Evolutionary conservation across 2,329 filamentous ascomycete species (phyloP), one percentile per base, ranked within the genome.

Genomic region (Ceratocystis ficicola): DNA sequence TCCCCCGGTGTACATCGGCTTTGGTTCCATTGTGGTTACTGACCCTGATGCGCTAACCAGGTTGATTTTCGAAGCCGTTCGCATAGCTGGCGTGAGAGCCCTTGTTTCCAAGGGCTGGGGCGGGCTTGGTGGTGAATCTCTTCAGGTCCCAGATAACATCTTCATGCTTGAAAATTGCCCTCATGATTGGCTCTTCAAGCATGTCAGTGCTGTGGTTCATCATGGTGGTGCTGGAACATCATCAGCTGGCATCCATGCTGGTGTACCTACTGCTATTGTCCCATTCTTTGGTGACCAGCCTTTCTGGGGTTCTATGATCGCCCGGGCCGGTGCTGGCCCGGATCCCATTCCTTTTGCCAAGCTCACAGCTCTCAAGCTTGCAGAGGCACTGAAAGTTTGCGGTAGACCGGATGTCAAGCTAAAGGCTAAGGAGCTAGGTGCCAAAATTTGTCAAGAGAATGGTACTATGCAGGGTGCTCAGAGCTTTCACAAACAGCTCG

Each of bases 81-180:
- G 79, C 63, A 78, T 80, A 8, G 80, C 86, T 0, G 87, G 88
- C 0, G 81, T 89, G n/a, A 81, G 90, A 66, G 90, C 90, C 1
- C 76, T 95, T 0, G 86, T 95, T 0, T 93, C 89, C 0, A 91
- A 93, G 72, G 91, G 90, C 17, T 95, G 90, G 91, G 90, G 90
- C 62, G 90, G 90, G 0, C 79, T 95, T 6, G 90, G 90, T 36
- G 87, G 83, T 0, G 87, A 90, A 70, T 78, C 84, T 41, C 73
- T 88, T 2, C 82, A 81, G 0, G 75, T 90, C n/a, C 89, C 89
- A 0, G 84, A 90, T 1, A 84, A 85, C 3, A 84, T 95, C 1
- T 90, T 89, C 72, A 90, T 95, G 84, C 79, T 95, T 46, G 90
- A 88, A 10, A 94, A 93, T 71, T 85, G 86, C 57, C 90, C 90